Conservation (phyloP, 108 stramenopile genomes). For the Aurantiochytrium sp. region DNA sequence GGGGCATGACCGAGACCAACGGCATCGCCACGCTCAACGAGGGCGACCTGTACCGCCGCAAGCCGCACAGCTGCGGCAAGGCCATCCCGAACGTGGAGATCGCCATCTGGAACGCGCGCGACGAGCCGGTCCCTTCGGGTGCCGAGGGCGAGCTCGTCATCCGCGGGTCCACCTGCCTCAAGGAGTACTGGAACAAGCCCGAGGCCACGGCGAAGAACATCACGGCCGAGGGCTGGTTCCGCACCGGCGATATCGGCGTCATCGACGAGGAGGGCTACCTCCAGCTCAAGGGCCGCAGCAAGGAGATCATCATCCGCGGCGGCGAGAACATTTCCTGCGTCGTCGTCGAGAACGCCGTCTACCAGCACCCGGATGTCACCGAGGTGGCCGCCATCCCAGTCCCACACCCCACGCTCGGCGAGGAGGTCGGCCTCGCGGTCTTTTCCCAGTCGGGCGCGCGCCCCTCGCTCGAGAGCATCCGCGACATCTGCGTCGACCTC, state of each 20-base stretch:
- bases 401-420: constrained; percentile 14
- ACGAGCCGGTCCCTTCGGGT: neutral
- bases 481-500: neutral
- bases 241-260: constrained; percentile 72
- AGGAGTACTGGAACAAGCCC: constrained; percentile 38
- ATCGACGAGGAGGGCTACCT: constrained; percentile 68
- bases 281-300: constrained; percentile 67
- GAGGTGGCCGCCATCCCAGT: neutral
- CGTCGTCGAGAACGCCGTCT: constrained; percentile 69
- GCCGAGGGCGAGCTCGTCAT: constrained; percentile 46
- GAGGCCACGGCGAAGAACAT: constrained; percentile 44
- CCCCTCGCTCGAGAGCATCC: neutral
- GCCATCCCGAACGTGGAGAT: neutral
- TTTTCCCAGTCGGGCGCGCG: neutral
- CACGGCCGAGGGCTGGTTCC: constrained; percentile 63
- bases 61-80: neutral
- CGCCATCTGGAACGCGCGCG: neutral
- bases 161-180: neutral
- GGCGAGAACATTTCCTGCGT: constrained; percentile 70
- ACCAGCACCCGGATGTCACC: constrained; percentile 22
- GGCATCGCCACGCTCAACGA: neutral
- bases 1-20: constrained; percentile 20
- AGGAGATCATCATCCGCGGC: constrained; percentile 78
- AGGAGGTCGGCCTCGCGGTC: constrained; percentile 12
- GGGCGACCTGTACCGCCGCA: neutral